Evolutionary conservation across 202 grass and related monocot genomes (phyloP), one percentile per base, ranked within the genome.

Genomic region (Carex arenaria): DNA sequence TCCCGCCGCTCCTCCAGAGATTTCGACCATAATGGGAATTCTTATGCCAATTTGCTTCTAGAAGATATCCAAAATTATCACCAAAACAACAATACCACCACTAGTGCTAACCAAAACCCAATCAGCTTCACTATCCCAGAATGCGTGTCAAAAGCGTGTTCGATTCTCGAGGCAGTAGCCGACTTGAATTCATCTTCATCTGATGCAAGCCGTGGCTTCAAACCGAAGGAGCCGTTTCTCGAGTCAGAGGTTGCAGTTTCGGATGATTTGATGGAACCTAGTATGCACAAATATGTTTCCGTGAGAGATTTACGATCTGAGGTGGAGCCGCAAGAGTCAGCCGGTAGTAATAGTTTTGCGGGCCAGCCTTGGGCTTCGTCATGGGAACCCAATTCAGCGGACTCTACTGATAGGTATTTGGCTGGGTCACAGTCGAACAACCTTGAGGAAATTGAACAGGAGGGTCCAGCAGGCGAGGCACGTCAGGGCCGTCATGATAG

Each of bases 41-140:
- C 90, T 4, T 95, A 95, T 60, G 85, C 93, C 5, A 93, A 93
- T 12, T 65, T 93, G 83, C 86, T 95, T 45, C 93, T 95, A 1
- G 96, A 98, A 67, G 96, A 93, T 73, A 95, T 98, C 85, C 88
- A 95, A 60, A 94, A 89, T 82, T 94, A 94, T 26, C 92, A 97
- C 84, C 94, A 98, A 53, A 87, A 85, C 79, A 90, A 83, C 61
- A 81, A 88, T 40, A 56, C 52, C 80, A 80, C 52, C 80, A 80
- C 71, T 15, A 22, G 23, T 43, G 32, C 57, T 15, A 61, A 64
- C 1, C 22, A 62, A 0, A 88, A 55, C 60, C 75, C 89, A 10
- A 67, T 82, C 61, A 67, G 80, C 3, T 95, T 99, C 84, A 90
- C 93, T 26, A 87, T 99, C 81, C 96, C 96, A 9, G 96, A 89